Evolutionary conservation across 2,329 filamentous ascomycete species (phyloP).

Genomic region (Fusarium sp.): DNA sequence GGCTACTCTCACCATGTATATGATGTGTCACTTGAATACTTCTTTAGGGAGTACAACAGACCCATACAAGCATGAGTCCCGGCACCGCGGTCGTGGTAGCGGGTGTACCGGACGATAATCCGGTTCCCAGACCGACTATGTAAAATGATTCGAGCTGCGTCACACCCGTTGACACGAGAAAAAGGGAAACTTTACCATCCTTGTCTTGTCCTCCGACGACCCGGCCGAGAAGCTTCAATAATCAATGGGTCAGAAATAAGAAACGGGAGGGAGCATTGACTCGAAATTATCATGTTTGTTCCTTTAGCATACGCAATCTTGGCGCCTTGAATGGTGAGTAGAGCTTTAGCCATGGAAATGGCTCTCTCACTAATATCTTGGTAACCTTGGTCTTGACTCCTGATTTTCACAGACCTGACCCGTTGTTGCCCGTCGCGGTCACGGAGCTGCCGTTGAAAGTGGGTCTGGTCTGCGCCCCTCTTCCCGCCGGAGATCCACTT

Average conservation of each 20-base stretch:
- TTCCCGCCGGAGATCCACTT: conserved; percentile 16
- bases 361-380: neutral
- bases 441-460: conserved; percentile 39
- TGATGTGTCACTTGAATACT: conserved; percentile 2
- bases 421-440: conserved; percentile 38
- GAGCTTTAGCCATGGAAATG: neutral
- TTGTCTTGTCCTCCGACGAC: neutral
- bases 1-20: conserved; percentile 1
- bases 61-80: conserved; percentile 14
- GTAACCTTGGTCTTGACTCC: neutral
- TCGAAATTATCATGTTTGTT: neutral
- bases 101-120: conserved; percentile 12
- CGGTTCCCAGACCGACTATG: neutral
- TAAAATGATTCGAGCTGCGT: neutral
- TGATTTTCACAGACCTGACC: conserved; percentile 12
- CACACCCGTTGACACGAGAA: neutral
- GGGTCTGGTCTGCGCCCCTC: conserved; percentile 28
- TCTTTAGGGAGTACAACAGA: neutral
- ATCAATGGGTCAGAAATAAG: conserved; percentile 1
- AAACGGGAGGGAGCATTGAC: neutral
- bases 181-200: conserved; percentile 2
- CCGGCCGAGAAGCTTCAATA: conserved; percentile 17
- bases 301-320: neutral
- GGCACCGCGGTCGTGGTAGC: conserved; percentile 27
- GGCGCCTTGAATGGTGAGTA: neutral